Evolutionary conservation across 2,329 filamentous ascomycete genomes (phyloP).

Genomic region (Fusarium bulbicola): DNA sequence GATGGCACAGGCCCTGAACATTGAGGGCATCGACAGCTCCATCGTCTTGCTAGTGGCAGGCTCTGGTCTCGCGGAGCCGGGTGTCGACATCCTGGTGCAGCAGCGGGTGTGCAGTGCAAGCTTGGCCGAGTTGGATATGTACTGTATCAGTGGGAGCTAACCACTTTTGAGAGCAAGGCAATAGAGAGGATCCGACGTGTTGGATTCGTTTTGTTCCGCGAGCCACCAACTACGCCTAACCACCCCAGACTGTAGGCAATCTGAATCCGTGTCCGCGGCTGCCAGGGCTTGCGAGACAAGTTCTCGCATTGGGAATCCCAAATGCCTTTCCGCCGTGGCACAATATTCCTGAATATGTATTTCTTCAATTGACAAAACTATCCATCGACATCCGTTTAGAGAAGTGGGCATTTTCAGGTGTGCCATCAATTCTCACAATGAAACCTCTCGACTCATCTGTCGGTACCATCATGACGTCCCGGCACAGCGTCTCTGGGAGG

Average conservation of each 20-base stretch:
- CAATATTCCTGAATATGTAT: not conserved
- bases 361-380: not conserved
- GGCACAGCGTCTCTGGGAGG: conserved; percentile 37
- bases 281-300: conserved; percentile 20
- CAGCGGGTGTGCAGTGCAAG: conserved; percentile 3
- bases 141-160: conserved; percentile 32
- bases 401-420: conserved; percentile 16
- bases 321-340: not conserved
- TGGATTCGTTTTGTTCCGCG: conserved; percentile 38
- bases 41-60: conserved; percentile 32
- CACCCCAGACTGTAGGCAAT: conserved; percentile 38
- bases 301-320: not conserved
- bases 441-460: conserved; percentile 23
- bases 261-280: conserved; percentile 31
- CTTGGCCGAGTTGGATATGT: conserved; percentile 16
- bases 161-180: conserved; percentile 24
- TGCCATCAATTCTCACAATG: conserved; percentile 31
- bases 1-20: conserved; percentile 30
- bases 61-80: conserved; percentile 43
- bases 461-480: conserved; percentile 39
- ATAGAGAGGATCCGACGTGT: conserved; percentile 35
- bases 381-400: conserved; percentile 6
- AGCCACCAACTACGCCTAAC: conserved; percentile 29
- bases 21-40: conserved; percentile 37
- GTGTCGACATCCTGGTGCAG: conserved; percentile 36